Conservation (phyloP, 2,329 filamentous ascomycete species). For the Lachnellula willkommii region DNA sequence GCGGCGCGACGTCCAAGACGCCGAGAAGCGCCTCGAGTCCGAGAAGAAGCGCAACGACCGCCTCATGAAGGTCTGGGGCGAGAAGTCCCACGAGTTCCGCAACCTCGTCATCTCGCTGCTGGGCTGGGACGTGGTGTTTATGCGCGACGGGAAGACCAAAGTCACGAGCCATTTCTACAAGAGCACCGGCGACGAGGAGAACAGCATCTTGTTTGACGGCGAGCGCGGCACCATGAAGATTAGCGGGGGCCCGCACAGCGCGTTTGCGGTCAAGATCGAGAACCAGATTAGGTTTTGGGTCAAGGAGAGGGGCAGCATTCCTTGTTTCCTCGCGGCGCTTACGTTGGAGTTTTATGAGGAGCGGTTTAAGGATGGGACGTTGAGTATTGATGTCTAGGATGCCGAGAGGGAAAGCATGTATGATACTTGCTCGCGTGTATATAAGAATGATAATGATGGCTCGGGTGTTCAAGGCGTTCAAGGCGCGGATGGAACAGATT, state of each 20-base stretch:
- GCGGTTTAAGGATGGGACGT: constrained; percentile 26
- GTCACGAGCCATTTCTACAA: constrained; percentile 84
- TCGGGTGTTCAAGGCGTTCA: background rate
- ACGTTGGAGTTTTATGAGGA: constrained; percentile 92
- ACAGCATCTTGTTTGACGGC: constrained; percentile 79
- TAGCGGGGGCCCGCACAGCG: constrained; percentile 77
- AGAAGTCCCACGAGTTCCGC: constrained; percentile 90
- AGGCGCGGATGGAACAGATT: background rate
- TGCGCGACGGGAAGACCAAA: constrained; percentile 93
- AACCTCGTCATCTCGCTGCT: constrained; percentile 89
- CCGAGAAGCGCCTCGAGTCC: constrained; percentile 61
- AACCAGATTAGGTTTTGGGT: constrained; percentile 95
- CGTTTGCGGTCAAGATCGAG: constrained; percentile 78
- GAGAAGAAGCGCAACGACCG: constrained; percentile 79
- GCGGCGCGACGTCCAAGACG: constrained; percentile 68
- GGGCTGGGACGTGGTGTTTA: constrained; percentile 91
- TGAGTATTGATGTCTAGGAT: constrained; percentile 16
- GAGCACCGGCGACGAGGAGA: constrained; percentile 56
- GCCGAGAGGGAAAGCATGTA: background rate
- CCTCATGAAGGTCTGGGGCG: constrained; percentile 86
- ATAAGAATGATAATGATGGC: background rate
- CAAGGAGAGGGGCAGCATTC: constrained; percentile 85
- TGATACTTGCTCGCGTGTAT: constrained; percentile 2
- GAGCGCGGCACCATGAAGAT: constrained; percentile 98
- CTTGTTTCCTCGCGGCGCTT: constrained; percentile 84